These are phyloP conservation scores for Filosporella fistucella DNA, from an alignment of 495 filamentous ascomycete species.

Conservation along the genomic window DNA sequence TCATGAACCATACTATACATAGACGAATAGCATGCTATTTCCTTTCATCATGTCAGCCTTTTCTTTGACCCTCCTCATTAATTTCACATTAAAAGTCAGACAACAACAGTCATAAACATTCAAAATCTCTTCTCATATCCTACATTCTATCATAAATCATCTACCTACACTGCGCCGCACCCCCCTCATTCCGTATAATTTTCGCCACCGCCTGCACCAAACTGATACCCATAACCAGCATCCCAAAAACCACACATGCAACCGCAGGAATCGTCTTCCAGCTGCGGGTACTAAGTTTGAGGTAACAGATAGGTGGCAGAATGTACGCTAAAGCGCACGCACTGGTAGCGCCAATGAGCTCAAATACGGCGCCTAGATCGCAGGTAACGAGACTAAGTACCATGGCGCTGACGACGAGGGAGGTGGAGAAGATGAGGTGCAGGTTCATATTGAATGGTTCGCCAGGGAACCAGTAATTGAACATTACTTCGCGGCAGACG, in stretches of 20 bases:
- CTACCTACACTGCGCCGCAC: conserved; percentile 14
- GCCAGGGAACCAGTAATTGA: conserved; percentile 82
- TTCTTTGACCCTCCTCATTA: no score
- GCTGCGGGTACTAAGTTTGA: conserved; percentile 77
- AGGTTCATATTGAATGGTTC: conserved; percentile 78
- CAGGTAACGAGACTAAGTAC: conserved; percentile 74
- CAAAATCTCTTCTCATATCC: neutral
- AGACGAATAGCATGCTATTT: no score
- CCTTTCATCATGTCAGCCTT: no score
- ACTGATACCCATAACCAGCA: conserved; percentile 79
- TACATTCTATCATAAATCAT: neutral
- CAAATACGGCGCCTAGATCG: conserved; percentile 90
- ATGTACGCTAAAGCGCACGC: conserved; percentile 94
- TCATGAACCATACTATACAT: no score
- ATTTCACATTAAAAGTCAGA: no score
- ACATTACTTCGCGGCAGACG: conserved; percentile 95
- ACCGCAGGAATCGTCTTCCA: conserved; percentile 43
- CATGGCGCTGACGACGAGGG: conserved; percentile 77
- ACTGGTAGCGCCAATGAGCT: conserved; percentile 90
- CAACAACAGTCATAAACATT: no score
- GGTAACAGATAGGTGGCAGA: conserved; percentile 88
- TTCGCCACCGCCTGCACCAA: conserved; percentile 69
- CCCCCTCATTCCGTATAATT: conserved; percentile 36
- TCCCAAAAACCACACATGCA: conserved; percentile 56
- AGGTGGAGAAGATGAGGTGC: conserved; percentile 79